Conservation (phyloP, 495 filamentous ascomycete species). For the Talaromyces borbonicus region DNA sequence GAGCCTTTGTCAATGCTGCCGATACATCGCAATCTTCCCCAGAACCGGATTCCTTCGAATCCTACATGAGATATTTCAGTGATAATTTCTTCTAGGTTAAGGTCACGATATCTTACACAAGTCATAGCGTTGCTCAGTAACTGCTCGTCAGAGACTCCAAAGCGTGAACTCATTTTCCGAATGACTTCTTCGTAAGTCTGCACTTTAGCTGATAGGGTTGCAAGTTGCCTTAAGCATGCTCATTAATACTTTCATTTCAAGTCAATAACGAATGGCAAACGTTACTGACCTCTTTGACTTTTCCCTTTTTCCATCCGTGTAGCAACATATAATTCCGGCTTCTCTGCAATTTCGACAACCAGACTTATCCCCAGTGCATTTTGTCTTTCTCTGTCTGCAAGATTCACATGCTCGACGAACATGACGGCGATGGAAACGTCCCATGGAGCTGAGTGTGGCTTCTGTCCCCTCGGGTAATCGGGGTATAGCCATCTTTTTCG, state of each 20-base stretch:
- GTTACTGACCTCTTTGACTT: slow-evolving; percentile 39
- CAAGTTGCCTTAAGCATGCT: slow-evolving; percentile 27
- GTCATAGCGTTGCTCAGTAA: slow-evolving; percentile 26
- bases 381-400: slow-evolving; percentile 45
- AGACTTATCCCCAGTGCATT: slow-evolving; percentile 47
- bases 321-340: slow-evolving; percentile 40
- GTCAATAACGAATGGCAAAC: not conserved
- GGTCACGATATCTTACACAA: too few species aligned
- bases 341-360: slow-evolving; percentile 46
- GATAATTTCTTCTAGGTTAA: too few species aligned
- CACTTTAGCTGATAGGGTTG: slow-evolving; percentile 39
- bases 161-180: slow-evolving; percentile 25
- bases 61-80: too few species aligned
- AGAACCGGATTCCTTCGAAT: slow-evolving; percentile 14
- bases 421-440: slow-evolving; percentile 32
- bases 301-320: slow-evolving; percentile 49
- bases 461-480: slow-evolving; percentile 32
- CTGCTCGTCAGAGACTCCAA: slow-evolving; percentile 30
- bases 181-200: slow-evolving; percentile 39
- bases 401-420: slow-evolving; percentile 39
- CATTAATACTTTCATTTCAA: not conserved
- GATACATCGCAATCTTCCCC: slow-evolving; percentile 12
- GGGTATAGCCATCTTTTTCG: slow-evolving; percentile 34
- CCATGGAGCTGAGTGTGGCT: slow-evolving; percentile 26
- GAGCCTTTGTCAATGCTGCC: slow-evolving; percentile 8